Evolutionary conservation across 2,329 filamentous ascomycete genomes (phyloP).

Genomic region (Colletotrichum sp.): DNA sequence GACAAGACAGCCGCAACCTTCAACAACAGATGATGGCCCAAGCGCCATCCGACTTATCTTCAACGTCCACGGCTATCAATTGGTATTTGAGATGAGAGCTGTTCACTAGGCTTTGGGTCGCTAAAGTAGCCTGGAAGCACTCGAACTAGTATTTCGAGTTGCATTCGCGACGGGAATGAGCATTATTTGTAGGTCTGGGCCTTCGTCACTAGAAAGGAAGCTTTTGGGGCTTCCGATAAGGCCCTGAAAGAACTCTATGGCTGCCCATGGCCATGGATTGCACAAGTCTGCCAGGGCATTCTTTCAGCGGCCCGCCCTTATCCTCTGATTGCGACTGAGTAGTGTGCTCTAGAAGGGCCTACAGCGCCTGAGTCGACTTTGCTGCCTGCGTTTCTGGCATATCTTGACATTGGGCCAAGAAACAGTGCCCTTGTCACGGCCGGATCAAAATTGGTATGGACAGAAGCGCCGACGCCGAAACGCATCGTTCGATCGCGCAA

Average conservation of each 20-base stretch:
- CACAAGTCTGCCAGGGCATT: background rate
- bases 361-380: background rate
- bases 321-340: background rate
- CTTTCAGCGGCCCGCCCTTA: background rate
- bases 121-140: background rate
- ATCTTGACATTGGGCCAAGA: background rate
- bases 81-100: background rate
- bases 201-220: fast-evolving
- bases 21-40: background rate
- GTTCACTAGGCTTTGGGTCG: background rate
- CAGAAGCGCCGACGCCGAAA: background rate
- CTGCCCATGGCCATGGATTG: background rate
- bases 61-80: background rate
- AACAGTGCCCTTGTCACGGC: background rate
- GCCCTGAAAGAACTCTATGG: background rate
- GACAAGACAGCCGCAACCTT: conserved; percentile 4
- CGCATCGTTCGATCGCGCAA: background rate
- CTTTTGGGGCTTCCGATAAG: background rate
- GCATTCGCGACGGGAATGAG: background rate
- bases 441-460: background rate
- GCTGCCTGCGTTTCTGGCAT: background rate
- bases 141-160: background rate
- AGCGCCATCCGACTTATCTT: background rate
- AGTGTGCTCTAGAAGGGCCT: fast-evolving
- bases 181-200: background rate